phyloP scores from a whole-genome alignment of 352 stramenopile species.

The Globisporangium sylvaticum region DNA sequence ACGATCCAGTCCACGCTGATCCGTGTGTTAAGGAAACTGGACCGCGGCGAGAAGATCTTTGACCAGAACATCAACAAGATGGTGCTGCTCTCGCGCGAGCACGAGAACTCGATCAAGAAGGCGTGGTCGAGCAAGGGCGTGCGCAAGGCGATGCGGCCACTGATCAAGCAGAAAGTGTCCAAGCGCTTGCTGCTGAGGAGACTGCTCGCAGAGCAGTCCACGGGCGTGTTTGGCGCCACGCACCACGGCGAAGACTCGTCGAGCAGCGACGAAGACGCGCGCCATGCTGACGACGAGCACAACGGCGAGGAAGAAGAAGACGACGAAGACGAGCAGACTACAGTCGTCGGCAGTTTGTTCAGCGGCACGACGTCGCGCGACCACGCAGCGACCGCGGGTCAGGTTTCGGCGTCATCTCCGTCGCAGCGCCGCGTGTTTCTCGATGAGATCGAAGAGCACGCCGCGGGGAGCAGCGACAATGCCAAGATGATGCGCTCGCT shows the following conservation, averaged over 20 bases:
- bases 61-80: constrained; percentile 81
- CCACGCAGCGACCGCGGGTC: constrained; percentile 22
- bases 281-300: constrained; percentile 35
- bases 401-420: constrained; percentile 2
- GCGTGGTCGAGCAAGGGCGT: constrained; percentile 85
- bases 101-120: constrained; percentile 87
- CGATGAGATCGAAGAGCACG: constrained; percentile 70
- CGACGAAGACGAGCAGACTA: constrained; percentile 70
- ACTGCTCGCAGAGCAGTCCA: constrained; percentile 71
- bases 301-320: constrained; percentile 38
- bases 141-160: constrained; percentile 79
- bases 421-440: constrained; percentile 40
- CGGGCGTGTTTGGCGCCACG: constrained; percentile 26
- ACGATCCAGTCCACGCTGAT: constrained; percentile 85
- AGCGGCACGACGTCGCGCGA: constrained; percentile 63
- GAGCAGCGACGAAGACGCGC: constrained; percentile 69
- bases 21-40: constrained; percentile 73
- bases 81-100: constrained; percentile 79
- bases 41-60: constrained; percentile 69
- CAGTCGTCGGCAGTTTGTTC: constrained; percentile 71
- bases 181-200: constrained; percentile 75
- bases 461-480: constrained; percentile 48
- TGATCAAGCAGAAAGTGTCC: constrained; percentile 85
- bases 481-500: constrained; percentile 73
- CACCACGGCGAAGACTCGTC: constrained; percentile 59